A percentile compares a stretch with the other conserved stretches of the same genome.
Evolutionary conservation across 129 eudicot species (phyloP).

Genomic region (Smallanthus sonchifolius): DNA sequence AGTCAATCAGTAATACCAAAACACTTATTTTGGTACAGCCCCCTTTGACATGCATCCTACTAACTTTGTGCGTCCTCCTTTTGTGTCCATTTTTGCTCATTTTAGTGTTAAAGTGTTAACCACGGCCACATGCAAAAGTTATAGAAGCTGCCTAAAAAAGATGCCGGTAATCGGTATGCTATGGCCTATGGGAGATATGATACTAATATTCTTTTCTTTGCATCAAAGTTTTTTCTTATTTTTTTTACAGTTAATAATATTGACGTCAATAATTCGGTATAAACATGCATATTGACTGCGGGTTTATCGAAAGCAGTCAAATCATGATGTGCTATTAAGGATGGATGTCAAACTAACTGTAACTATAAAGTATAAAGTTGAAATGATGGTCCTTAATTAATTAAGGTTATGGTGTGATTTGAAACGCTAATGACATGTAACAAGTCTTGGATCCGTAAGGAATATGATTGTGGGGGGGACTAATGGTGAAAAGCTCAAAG

Average conservation of each 20-base stretch:
- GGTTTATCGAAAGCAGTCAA: background rate
- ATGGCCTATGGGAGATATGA: conserved; percentile 5
- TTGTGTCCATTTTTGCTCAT: too few species aligned
- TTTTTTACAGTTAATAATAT: background rate
- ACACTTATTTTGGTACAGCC: background rate
- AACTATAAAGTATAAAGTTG: background rate
- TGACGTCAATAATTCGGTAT: conserved; percentile 7
- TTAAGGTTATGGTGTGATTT: background rate
- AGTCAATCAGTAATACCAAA: background rate
- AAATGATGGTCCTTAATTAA: background rate
- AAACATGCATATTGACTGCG: background rate
- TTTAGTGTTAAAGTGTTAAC: conserved; percentile 9
- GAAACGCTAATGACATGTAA: conserved; percentile 11
- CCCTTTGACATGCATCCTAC: too few species aligned
- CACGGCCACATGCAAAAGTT: conserved; percentile 29
- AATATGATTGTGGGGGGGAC: conserved; percentile 40
- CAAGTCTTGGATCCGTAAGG: conserved; percentile 1
- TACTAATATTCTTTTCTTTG: conserved; percentile 27
- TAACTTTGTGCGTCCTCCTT: too few species aligned
- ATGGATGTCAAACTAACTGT: conserved; percentile 1
- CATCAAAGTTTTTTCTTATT: conserved; percentile 15
- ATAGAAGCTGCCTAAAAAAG: conserved; percentile 27
- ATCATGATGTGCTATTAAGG: background rate
- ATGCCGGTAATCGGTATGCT: conserved; percentile 5
- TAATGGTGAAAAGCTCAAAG: conserved; percentile 30